A percentile compares a stretch with the other conserved stretches of the same genome.
phyloP scores from a whole-genome alignment of 2,329 filamentous ascomycete genomes.

The Xylaria sp. region DNA sequence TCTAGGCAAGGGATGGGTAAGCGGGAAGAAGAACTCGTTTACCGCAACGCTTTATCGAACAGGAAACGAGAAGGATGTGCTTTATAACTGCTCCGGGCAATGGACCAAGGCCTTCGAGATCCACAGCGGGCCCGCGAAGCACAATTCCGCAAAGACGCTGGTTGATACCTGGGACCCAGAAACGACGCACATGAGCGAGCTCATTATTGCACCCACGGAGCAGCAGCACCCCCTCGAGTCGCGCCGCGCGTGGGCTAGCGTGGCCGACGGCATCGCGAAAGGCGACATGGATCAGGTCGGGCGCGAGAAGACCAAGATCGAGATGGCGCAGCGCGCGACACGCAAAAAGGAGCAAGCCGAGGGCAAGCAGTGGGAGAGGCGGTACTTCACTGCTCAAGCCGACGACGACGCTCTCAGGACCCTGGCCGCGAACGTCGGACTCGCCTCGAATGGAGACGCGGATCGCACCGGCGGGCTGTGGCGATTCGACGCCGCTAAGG shows the following conservation, averaged over 20 bases:
- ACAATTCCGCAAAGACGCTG: constrained; percentile 46
- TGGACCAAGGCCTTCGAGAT: constrained; percentile 57
- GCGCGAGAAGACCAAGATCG: constrained; percentile 79
- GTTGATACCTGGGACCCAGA: constrained; percentile 55
- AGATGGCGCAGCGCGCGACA: constrained; percentile 82
- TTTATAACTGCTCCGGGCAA: constrained; percentile 54
- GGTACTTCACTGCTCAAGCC: constrained; percentile 75
- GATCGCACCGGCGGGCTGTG: constrained; percentile 71
- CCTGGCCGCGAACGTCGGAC: constrained; percentile 58
- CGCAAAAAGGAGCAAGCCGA: constrained; percentile 65
- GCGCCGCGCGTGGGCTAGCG: constrained; percentile 80
- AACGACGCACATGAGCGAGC: constrained; percentile 38
- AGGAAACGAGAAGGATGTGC: constrained; percentile 49
- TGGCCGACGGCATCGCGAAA: constrained; percentile 75
- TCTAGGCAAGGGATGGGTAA: constrained; percentile 56
- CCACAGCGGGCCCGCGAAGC: constrained; percentile 45
- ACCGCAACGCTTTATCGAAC: constrained; percentile 55
- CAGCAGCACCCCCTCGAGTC: constrained; percentile 84
- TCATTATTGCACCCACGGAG: constrained; percentile 62
- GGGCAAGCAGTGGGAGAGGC: constrained; percentile 79
- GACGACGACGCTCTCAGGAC: constrained; percentile 57
- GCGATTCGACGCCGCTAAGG: constrained; percentile 62
- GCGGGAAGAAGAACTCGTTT: constrained; percentile 59
- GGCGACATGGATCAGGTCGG: constrained; percentile 80
- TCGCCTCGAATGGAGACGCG: constrained; percentile 62